A percentile compares a stretch with the other conserved stretches of the same genome.
phyloP scores from a whole-genome alignment of 371 early-diverging fungal species.

The Mortierella sp. region DNA sequence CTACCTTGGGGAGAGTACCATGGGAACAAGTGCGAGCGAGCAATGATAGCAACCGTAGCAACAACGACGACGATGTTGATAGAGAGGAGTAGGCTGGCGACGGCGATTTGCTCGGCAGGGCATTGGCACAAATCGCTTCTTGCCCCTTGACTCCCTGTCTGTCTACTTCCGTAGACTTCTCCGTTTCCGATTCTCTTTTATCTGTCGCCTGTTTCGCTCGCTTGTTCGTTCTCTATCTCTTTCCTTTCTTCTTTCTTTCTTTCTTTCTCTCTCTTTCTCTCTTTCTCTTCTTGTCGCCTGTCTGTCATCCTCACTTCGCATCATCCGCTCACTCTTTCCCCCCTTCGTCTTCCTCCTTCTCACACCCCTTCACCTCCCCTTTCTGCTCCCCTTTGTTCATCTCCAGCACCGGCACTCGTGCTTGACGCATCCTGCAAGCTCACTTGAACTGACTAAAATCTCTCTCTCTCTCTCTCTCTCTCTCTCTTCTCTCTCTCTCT shows the following conservation, averaged over 20 bases:
- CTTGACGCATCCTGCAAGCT: background rate
- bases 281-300: background rate
- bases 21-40: too few species aligned
- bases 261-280: slow-evolving; percentile 4
- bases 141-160: too few species aligned
- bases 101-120: too few species aligned
- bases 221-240: background rate
- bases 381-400: background rate
- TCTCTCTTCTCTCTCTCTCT: background rate
- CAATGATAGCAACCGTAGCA: too few species aligned
- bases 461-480: background rate
- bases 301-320: background rate
- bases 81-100: too few species aligned
- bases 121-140: too few species aligned
- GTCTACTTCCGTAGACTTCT: too few species aligned
- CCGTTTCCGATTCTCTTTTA: background rate
- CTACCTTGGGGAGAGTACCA: too few species aligned
- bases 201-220: background rate
- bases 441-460: background rate
- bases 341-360: background rate
- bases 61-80: too few species aligned
- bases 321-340: too few species aligned
- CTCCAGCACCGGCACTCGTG: too few species aligned
- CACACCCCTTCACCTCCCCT: background rate
- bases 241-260: slow-evolving; percentile 3